Evolutionary conservation across 768 basidiomycete species (phyloP).

Genomic region (Brasilioporus rufonigricans): DNA sequence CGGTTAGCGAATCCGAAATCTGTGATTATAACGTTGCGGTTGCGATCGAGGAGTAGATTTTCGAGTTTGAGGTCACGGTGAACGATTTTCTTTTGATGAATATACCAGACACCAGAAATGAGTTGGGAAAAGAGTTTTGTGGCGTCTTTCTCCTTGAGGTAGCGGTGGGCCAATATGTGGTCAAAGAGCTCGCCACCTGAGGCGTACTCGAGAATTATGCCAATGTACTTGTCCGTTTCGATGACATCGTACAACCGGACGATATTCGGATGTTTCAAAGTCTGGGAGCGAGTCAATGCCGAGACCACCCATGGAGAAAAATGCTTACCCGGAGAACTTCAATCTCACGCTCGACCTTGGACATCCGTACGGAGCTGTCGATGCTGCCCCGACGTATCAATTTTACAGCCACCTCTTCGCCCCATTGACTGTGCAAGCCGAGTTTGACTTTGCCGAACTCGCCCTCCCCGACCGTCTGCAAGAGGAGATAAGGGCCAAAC

Average conservation of each 20-base stretch:
- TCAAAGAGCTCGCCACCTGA: conserved; percentile 98
- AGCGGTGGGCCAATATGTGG: conserved; percentile 96
- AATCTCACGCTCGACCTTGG: conserved; percentile 96
- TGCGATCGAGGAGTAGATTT: conserved; percentile 93
- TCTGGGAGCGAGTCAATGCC: conserved; percentile 45
- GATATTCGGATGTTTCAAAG: conserved; percentile 96
- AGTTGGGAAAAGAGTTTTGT: conserved; percentile 96
- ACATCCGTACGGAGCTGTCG: conserved; percentile 81
- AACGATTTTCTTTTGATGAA: conserved; percentile 98
- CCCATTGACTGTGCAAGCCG: conserved; percentile 91
- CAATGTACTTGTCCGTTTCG: conserved; percentile 99
- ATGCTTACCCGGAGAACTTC: conserved; percentile 85
- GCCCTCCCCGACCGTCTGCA: conserved; percentile 97
- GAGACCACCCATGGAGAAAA: conserved; percentile 1
- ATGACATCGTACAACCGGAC: conserved; percentile 98
- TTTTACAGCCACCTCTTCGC: conserved; percentile 98
- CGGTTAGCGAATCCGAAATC: conserved; percentile 99
- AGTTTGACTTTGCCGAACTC: conserved; percentile 99
- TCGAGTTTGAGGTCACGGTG: conserved; percentile 99
- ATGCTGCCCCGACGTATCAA: conserved; percentile 91
- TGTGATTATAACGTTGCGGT: conserved; percentile 98
- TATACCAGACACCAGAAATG: conserved; percentile 98
- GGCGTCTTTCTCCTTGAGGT: conserved; percentile 92
- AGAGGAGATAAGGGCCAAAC: conserved; percentile 92
- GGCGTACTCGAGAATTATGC: conserved; percentile 98